Percentiles rank a stretch among this genome's conserved stretches.
Evolutionary conservation across 2,329 filamentous ascomycete species (phyloP).

Genomic region (Metarhizium rileyi): DNA sequence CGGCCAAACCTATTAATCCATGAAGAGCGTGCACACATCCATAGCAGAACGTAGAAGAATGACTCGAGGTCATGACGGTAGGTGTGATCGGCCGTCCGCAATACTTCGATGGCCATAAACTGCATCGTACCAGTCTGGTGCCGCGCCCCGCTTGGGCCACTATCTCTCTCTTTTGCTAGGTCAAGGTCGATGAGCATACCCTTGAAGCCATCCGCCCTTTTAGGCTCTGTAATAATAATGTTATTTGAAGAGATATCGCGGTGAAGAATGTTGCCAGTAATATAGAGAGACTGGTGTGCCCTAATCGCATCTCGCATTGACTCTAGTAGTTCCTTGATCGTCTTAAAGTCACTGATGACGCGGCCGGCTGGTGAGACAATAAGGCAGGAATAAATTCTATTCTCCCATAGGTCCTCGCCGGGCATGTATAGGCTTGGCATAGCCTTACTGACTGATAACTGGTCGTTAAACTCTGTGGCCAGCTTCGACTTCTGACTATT

Average conservation of each 20-base stretch:
- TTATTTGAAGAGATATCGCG: constrained; percentile 16
- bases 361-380: constrained; percentile 10
- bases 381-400: constrained; percentile 8
- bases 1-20: constrained; percentile 1
- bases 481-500: constrained; percentile 8
- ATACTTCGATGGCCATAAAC: constrained; percentile 18
- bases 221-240: constrained; percentile 22
- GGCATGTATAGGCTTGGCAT: too few relatives aligned
- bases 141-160: constrained; percentile 12
- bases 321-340: constrained; percentile 22
- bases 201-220: constrained; percentile 12
- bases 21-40: constrained; percentile 8
- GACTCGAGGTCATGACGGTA: constrained; percentile 7
- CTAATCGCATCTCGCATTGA: constrained; percentile 24
- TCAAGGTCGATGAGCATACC: constrained; percentile 17
- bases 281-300: constrained; percentile 25
- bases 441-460: too few relatives aligned
- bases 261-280: constrained; percentile 10
- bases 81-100: constrained; percentile 15
- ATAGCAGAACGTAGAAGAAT: too few relatives aligned
- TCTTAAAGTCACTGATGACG: constrained; percentile 14
- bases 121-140: constrained; percentile 19
- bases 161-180: constrained; percentile 9
- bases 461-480: neutral
- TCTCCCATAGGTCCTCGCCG: constrained; percentile 7